Evolutionary conservation across 108 stramenopile genomes (phyloP).

Genomic region (Fragilariopsis cylindrus): DNA sequence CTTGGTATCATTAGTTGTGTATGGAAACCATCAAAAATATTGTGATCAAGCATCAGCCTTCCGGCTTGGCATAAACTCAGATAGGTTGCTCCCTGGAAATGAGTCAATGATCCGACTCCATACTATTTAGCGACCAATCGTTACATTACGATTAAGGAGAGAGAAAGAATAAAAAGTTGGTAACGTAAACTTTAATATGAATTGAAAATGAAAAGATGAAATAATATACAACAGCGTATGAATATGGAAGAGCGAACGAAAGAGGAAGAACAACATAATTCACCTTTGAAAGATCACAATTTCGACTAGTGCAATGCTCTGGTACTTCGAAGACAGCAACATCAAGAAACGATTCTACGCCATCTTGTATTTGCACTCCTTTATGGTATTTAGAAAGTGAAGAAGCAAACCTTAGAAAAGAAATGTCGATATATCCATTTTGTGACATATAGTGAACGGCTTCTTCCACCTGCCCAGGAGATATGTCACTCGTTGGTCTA

Average conservation of each 20-base stretch:
- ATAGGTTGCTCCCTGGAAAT: background rate
- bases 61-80: conserved; percentile 7
- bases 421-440: conserved; percentile 10
- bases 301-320: conserved; percentile 10
- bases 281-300: conserved; percentile 19
- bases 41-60: background rate
- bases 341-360: conserved; percentile 13
- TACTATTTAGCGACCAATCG: background rate
- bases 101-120: conserved; percentile 8
- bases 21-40: background rate
- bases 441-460: conserved; percentile 13
- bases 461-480: conserved; percentile 15
- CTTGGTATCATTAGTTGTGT: conserved; percentile 6
- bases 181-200: background rate
- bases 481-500: background rate
- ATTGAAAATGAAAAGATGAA: background rate
- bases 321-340: conserved; percentile 21
- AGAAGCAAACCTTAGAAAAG: background rate
- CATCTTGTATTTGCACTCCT: background rate
- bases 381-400: conserved; percentile 23
- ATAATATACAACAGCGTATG: background rate
- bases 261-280: background rate
- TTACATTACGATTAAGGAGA: no score
- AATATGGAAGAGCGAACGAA: background rate
- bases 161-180: no score